phyloP scores from a whole-genome alignment of 2,329 filamentous ascomycete species.

The Talaromyces sp. region DNA sequence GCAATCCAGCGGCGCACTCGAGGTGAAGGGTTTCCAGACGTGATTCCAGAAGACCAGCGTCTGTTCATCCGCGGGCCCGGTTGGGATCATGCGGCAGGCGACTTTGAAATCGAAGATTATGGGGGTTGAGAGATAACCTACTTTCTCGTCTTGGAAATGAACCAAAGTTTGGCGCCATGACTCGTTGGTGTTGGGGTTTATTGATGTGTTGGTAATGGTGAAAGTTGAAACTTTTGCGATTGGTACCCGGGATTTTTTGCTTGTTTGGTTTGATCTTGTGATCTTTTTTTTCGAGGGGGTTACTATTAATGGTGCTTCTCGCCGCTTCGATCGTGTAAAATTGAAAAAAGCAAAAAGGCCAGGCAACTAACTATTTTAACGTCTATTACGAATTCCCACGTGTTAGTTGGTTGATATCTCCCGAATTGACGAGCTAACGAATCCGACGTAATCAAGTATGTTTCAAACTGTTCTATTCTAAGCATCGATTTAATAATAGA shows the following conservation, averaged over 20 bases:
- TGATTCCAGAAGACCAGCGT: constrained; percentile 20
- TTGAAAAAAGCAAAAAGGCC: no score
- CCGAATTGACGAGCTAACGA: no score
- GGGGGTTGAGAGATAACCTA: neutral
- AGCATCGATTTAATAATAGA: neutral
- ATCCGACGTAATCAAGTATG: neutral
- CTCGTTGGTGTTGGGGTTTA: neutral
- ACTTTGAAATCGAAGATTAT: constrained; percentile 26
- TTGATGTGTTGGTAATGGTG: neutral
- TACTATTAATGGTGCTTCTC: neutral
- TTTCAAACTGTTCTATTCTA: neutral
- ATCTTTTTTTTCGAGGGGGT: neutral
- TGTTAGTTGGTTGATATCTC: no score
- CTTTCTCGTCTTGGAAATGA: no score
- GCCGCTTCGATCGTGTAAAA: neutral
- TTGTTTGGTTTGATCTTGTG: no score
- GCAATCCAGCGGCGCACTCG: constrained; percentile 15
- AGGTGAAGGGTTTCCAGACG: constrained; percentile 26
- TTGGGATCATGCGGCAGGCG: constrained; percentile 29
- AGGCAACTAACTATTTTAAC: neutral
- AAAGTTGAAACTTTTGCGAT: neutral
- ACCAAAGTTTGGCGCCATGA: neutral
- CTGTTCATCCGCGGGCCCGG: constrained; percentile 27
- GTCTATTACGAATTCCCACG: neutral
- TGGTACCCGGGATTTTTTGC: neutral